Base-by-base conservation (phyloP, 1,284 basidiomycete species). In the Trichosporon sp. region DNA sequence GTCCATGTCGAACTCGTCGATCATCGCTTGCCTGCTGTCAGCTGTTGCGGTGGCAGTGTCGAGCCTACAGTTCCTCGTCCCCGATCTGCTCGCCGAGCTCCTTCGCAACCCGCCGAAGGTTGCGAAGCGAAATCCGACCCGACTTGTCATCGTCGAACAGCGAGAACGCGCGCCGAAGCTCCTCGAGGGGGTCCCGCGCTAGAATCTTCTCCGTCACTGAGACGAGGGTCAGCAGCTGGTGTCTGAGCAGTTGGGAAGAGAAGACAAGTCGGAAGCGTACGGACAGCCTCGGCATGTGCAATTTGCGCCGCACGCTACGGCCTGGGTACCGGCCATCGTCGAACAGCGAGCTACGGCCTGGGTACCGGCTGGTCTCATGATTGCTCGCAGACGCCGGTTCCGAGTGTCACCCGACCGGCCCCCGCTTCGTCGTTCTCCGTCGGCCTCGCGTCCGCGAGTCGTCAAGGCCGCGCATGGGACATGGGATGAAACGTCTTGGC, bases 1-100 rank as follows among this genome's bases (percentile, higher is more conserved):
- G 86, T 99, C 96, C 46, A 99, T 89, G 84, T 99, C 96, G 80
- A 99, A 99, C 85, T 99, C 97, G 80, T 99, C 97, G 80, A 99
- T 99, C 96, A 99, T 99, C 26, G 96, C 97, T 90, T 98, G 94
- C 76, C 96, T 98, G 79, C 61, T 61, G 70, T 70, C 61, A 70
- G 70, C 61, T 21, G 26, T 26, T 26, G 26, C 26, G 26, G 26
- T 26, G 26, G 26, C 26, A 26, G 26, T 26, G 26, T 26, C 26
- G 26, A 26, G 26, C 95, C 84, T 83, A 98, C 95, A 99, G 86
- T 80, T 99, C 97, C 75, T 99, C 96, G 75, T 98, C 97, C 78
- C 96, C 95, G 73, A 99, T 85, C 68, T 91, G 88, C 85, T 99
- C 97, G 16, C 96, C 96, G 75, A 99, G 91, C 84, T 99, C 96